Conservation (phyloP, 1,284 basidiomycete genomes). For the Pseudozyma thailandica region DNA sequence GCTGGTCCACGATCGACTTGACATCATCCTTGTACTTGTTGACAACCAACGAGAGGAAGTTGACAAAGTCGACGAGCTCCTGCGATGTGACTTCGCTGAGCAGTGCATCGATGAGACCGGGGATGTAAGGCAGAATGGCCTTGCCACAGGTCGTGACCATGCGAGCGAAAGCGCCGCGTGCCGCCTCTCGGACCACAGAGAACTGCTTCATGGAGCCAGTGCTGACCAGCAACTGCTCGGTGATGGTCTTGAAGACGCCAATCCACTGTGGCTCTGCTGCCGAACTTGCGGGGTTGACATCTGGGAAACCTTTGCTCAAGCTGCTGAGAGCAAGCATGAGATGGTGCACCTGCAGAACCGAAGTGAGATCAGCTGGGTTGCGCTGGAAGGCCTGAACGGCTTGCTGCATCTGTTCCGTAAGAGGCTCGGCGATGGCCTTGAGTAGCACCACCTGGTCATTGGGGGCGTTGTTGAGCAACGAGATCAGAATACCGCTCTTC, state of each 20-base stretch:
- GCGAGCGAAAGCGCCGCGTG: constrained; percentile 83
- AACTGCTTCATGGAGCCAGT: constrained; percentile 88
- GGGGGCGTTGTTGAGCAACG: constrained; percentile 76
- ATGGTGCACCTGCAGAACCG: constrained; percentile 91
- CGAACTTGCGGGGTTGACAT: constrained; percentile 57
- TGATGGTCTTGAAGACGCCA: constrained; percentile 85
- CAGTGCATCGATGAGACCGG: constrained; percentile 85
- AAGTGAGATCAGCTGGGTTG: constrained; percentile 73
- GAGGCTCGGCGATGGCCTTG: constrained; percentile 79
- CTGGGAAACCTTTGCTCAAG: constrained; percentile 94
- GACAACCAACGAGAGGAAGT: constrained; percentile 89
- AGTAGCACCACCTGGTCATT: constrained; percentile 78
- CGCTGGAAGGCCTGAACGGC: constrained; percentile 73
- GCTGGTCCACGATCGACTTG: constrained; percentile 85
- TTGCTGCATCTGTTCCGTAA: constrained; percentile 80
- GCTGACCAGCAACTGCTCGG: constrained; percentile 87
- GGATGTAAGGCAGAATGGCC: constrained; percentile 78
- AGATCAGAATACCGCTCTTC: constrained; percentile 85
- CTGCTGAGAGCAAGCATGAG: constrained; percentile 93
- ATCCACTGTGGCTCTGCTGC: constrained; percentile 80
- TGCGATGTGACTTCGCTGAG: constrained; percentile 89
- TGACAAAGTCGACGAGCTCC: constrained; percentile 94
- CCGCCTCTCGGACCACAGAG: constrained; percentile 90
- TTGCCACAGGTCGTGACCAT: constrained; percentile 90
- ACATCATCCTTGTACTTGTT: constrained; percentile 91